phyloP scores from a whole-genome alignment of 257 asterid species.

The Ehretia macrophylla region DNA sequence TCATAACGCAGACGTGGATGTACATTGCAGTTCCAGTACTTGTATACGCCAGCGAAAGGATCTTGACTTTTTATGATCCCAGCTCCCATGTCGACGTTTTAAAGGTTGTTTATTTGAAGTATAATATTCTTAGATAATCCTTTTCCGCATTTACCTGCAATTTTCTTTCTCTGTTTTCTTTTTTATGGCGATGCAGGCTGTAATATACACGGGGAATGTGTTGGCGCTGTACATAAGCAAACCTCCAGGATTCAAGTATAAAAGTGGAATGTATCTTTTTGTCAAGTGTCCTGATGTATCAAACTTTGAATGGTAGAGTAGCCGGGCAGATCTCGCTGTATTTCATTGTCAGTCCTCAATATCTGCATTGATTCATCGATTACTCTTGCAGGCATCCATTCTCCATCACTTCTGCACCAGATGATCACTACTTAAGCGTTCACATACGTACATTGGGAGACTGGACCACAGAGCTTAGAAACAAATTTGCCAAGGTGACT shows the following conservation, averaged over 20 bases:
- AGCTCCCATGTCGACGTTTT: constrained; percentile 48
- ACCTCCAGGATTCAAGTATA: constrained; percentile 81
- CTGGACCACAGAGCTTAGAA: constrained; percentile 82
- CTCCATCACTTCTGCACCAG: constrained; percentile 96
- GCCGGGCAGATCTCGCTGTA: background rate
- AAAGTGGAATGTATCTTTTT: constrained; percentile 94
- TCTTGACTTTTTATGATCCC: constrained; percentile 53
- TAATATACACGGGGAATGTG: constrained; percentile 78
- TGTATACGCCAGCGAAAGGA: constrained; percentile 58
- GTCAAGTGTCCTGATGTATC: constrained; percentile 86
- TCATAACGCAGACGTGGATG: constrained; percentile 78
- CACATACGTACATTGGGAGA: constrained; percentile 87
- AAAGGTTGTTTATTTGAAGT: constrained; percentile 35
- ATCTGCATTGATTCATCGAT: background rate
- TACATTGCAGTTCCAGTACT: constrained; percentile 61
- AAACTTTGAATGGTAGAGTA: constrained; percentile 64
- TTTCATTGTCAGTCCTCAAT: background rate
- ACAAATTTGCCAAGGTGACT: constrained; percentile 56
- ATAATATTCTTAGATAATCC: background rate
- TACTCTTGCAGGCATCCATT: constrained; percentile 74
- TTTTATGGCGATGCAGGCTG: constrained; percentile 51
- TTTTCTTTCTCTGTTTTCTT: background rate
- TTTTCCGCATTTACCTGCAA: background rate
- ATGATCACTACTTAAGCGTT: constrained; percentile 68
- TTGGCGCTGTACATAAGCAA: constrained; percentile 79